Conservation (phyloP, 192 early-diverging fungal genomes). For the Coemansia sp. region DNA sequence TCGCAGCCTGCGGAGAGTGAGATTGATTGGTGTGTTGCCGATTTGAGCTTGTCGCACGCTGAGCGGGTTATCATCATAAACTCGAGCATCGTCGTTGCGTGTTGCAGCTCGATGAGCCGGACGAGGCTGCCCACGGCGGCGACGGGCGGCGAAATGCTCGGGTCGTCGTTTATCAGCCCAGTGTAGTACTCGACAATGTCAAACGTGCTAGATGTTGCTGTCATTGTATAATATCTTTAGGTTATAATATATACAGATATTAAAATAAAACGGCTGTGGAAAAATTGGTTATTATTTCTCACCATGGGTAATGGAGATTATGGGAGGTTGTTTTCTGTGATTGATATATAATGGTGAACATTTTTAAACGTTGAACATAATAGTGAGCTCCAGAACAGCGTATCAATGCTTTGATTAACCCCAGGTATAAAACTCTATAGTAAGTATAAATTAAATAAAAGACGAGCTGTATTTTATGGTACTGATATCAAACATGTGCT, state of each 20-base stretch:
- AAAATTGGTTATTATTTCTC: too few species aligned
- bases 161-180: slow-evolving; percentile 23
- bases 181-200: slow-evolving; percentile 45
- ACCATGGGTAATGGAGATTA: too few species aligned
- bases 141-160: slow-evolving; percentile 73
- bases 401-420: too few species aligned
- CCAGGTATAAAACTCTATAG: too few species aligned
- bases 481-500: too few species aligned
- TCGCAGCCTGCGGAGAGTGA: slow-evolving; percentile 86
- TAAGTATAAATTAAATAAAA: too few species aligned
- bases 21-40: slow-evolving; percentile 69
- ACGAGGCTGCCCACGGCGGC: slow-evolving; percentile 73
- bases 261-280: background rate
- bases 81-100: slow-evolving; percentile 84
- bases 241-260: background rate
- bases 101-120: slow-evolving; percentile 65
- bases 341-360: too few species aligned
- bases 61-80: slow-evolving; percentile 75
- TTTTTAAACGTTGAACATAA: too few species aligned
- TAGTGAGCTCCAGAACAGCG: too few species aligned
- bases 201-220: slow-evolving; percentile 1
- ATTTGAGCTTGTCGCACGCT: slow-evolving; percentile 66
- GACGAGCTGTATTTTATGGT: too few species aligned
- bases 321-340: too few species aligned
- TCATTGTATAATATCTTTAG: background rate